Conservation (phyloP, 495 filamentous ascomycete genomes). For the Oleoguttula mirabilis region DNA sequence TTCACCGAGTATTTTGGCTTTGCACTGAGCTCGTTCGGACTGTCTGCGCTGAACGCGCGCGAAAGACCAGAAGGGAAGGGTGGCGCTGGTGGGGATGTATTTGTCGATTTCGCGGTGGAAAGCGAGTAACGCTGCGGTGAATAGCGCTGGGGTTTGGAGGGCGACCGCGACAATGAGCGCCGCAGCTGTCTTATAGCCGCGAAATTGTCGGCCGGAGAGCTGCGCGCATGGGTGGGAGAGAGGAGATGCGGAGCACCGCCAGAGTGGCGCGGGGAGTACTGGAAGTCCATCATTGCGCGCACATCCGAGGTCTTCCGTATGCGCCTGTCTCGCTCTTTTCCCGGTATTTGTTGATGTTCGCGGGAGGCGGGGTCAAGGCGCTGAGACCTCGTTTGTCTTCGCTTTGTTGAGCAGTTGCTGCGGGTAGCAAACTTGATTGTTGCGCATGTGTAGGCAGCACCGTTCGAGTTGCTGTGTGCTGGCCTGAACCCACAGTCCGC, state of each 20-base stretch:
- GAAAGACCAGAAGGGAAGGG: conserved; percentile 4
- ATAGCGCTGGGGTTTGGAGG: conserved; percentile 54
- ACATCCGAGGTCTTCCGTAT: conserved; percentile 4
- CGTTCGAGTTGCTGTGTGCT: not conserved
- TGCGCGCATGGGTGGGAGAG: conserved; percentile 69
- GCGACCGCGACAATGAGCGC: conserved; percentile 75
- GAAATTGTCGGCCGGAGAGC: conserved; percentile 65
- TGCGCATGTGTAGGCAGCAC: not conserved
- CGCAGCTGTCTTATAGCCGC: conserved; percentile 65
- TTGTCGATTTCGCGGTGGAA: not conserved
- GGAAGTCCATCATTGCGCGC: conserved; percentile 27
- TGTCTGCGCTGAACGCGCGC: conserved; percentile 11
- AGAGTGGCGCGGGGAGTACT: conserved; percentile 28
- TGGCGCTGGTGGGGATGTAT: conserved; percentile 11
- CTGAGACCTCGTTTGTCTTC: not conserved
- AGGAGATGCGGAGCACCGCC: conserved; percentile 71
- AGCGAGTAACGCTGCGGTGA: conserved; percentile 32
- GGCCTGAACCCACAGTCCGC: not conserved
- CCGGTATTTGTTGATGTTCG: not conserved
- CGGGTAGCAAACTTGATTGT: not conserved
- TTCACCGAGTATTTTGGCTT: conserved; percentile 22
- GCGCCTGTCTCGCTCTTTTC: no score
- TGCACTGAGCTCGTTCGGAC: conserved; percentile 3
- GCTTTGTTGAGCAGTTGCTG: not conserved
- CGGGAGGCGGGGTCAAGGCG: not conserved